These are phyloP conservation scores for Homolaphlyctis polyrhiza DNA, from an alignment of 371 early-diverging fungal genomes.

Conservation along the genomic window DNA sequence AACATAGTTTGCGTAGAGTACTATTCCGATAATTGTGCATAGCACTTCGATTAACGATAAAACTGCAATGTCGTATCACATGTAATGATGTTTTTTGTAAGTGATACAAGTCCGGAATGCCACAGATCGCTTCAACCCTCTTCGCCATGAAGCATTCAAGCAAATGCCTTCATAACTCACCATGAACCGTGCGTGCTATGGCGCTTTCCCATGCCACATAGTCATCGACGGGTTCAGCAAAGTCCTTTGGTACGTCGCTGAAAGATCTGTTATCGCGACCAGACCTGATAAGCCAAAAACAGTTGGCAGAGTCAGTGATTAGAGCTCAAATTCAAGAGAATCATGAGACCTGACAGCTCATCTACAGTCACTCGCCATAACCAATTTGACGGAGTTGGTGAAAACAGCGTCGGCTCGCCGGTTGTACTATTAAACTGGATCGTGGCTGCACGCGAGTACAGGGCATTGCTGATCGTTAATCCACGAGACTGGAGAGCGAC, in stretches of 20 bases:
- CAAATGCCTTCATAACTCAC: background rate
- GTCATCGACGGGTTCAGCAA: background rate
- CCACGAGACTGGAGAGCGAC: background rate
- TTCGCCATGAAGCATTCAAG: background rate
- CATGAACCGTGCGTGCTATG: background rate
- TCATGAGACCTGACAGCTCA: too few relatives aligned
- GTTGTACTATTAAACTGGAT: background rate
- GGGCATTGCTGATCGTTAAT: background rate
- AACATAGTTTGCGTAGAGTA: background rate
- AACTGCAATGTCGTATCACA: too few relatives aligned
- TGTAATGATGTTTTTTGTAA: too few relatives aligned
- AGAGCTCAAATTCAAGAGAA: too few relatives aligned
- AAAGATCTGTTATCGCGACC: background rate
- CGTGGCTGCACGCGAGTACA: background rate
- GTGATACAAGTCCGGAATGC: background rate
- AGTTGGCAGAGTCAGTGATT: background rate
- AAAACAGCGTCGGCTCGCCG: background rate
- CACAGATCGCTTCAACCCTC: background rate
- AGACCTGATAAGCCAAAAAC: background rate
- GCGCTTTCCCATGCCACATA: background rate
- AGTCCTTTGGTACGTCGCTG: background rate
- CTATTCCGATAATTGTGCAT: too few relatives aligned
- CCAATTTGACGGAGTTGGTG: background rate
- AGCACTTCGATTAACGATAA: too few relatives aligned
- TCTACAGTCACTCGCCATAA: background rate